These are phyloP conservation scores for Trichoderma citrinoviride DNA, from an alignment of 2,329 filamentous ascomycete species.

Conservation along the genomic window DNA sequence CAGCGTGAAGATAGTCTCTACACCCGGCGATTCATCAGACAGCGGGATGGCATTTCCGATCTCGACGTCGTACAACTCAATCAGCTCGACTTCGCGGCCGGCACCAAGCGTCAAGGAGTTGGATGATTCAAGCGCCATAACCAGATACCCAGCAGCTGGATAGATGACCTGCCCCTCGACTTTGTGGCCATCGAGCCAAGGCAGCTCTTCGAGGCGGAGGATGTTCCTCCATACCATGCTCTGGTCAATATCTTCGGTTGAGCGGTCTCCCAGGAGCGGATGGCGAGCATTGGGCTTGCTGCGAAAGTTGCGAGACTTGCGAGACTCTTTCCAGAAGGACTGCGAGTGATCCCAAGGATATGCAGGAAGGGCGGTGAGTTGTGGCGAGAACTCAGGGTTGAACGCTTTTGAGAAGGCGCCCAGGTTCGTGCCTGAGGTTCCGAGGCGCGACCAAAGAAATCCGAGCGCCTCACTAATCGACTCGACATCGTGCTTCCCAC, in stretches of 20 bases:
- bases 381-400: neutral
- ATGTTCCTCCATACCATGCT: neutral
- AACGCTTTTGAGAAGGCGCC: neutral
- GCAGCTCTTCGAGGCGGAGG: constrained; percentile 27
- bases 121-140: constrained; percentile 37
- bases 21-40: neutral
- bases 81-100: neutral
- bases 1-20: neutral
- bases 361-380: neutral
- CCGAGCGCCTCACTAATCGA: neutral
- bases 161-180: constrained; percentile 8
- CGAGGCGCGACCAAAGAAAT: neutral
- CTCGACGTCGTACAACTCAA: constrained; percentile 9
- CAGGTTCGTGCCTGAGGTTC: neutral
- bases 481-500: neutral
- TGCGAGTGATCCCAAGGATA: neutral
- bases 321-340: neutral
- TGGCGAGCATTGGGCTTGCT: neutral
- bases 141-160: constrained; percentile 34
- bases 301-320: neutral
- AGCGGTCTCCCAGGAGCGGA: neutral
- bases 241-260: neutral
- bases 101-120: constrained; percentile 14
- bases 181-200: constrained; percentile 43
- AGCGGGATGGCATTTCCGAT: constrained; percentile 16